phyloP scores from a whole-genome alignment of 768 basidiomycete genomes.

The Xerocomellus amylosporus region DNA sequence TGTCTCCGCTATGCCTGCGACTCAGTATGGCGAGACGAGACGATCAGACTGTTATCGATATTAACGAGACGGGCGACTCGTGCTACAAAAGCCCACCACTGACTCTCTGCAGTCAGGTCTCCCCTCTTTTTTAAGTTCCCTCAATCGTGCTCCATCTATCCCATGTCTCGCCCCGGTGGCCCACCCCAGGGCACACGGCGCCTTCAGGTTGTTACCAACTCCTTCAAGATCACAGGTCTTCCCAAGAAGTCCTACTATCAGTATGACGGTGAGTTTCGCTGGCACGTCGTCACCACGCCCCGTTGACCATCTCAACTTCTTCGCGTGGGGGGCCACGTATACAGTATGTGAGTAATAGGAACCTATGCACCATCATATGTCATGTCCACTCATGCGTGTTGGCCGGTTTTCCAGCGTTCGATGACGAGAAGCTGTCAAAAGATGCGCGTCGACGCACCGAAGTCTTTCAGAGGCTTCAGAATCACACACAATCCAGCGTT shows the following conservation, averaged over 20 bases:
- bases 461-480: conserved; percentile 37
- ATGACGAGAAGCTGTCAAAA: conserved; percentile 3
- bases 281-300: conserved; percentile 2
- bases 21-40: neutral
- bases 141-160: conserved; percentile 5
- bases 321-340: neutral
- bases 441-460: conserved; percentile 28
- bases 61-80: neutral
- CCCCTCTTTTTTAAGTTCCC: neutral
- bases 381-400: neutral
- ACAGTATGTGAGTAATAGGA: conserved; percentile 28
- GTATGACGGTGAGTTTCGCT: conserved; percentile 30
- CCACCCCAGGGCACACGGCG: conserved; percentile 13
- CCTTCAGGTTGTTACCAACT: conserved; percentile 34
- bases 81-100: conserved; percentile 5
- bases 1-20: neutral
- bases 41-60: conserved; percentile 24
- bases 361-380: neutral
- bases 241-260: conserved; percentile 29
- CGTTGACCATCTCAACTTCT: conserved; percentile 6
- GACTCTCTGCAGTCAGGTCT: neutral
- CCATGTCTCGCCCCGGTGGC: conserved; percentile 22
- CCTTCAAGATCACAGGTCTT: conserved; percentile 29
- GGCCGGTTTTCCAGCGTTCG: conserved; percentile 14
- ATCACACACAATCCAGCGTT: conserved; percentile 26